phyloP scores from a whole-genome alignment of 148 eudicot species.

The Drosera capensis region DNA sequence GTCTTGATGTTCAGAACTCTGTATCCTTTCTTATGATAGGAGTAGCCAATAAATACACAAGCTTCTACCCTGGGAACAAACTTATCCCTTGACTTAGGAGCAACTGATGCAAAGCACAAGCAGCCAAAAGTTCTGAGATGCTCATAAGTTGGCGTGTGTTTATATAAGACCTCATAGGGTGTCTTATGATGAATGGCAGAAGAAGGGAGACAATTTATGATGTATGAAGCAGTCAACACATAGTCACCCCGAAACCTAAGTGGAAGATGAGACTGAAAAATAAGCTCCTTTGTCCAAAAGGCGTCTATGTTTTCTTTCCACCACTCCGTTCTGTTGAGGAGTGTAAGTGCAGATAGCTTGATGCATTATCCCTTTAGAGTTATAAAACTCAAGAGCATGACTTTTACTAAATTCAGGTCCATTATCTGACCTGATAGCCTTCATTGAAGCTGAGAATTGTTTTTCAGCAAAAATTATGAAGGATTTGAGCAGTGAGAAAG shows the following conservation, averaged over 20 bases:
- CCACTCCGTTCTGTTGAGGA: conserved; percentile 2
- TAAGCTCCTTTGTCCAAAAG: neutral
- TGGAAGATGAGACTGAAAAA: neutral
- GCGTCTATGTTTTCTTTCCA: neutral
- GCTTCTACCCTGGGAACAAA: neutral
- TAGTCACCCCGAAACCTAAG: neutral
- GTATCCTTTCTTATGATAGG: neutral
- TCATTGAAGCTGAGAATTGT: neutral
- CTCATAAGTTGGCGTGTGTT: neutral
- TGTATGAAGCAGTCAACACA: neutral
- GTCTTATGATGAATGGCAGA: neutral
- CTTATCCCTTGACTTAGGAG: neutral
- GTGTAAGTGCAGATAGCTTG: neutral
- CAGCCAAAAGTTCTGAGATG: neutral
- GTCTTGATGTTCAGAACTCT: neutral
- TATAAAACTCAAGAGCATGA: neutral
- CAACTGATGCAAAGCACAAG: neutral
- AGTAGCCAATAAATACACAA: neutral
- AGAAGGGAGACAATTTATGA: neutral
- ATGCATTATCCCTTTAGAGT: neutral
- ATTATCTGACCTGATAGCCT: neutral
- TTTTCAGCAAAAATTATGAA: neutral
- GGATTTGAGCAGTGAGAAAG: neutral
- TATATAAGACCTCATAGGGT: neutral
- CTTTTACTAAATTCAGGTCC: neutral